phyloP scores from a whole-genome alignment of 345 rosid genomes.

The Turnera subulata region DNA sequence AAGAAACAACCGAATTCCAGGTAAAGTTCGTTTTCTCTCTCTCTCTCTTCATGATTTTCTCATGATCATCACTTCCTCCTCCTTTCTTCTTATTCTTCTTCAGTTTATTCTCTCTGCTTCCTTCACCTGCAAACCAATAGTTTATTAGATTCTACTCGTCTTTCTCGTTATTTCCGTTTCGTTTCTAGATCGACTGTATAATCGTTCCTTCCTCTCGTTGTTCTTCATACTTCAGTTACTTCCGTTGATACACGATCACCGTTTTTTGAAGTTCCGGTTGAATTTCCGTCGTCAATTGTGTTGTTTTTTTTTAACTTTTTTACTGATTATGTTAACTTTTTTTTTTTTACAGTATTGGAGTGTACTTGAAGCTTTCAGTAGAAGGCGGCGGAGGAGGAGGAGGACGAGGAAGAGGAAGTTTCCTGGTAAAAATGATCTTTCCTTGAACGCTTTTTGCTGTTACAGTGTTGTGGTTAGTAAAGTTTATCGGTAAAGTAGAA shows the following conservation, averaged over 20 bases:
- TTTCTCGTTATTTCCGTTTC: background rate
- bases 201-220: too few relatives aligned
- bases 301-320: background rate
- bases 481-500: background rate
- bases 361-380: constrained; percentile 16
- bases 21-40: too few relatives aligned
- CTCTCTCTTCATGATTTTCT: constrained; percentile 1
- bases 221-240: too few relatives aligned
- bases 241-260: background rate
- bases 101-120: too few relatives aligned
- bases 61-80: constrained; percentile 13
- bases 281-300: too few relatives aligned
- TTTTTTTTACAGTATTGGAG: background rate
- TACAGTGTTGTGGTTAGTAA: background rate
- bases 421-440: constrained; percentile 12
- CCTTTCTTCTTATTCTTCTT: background rate
- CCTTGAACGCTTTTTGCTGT: constrained; percentile 3
- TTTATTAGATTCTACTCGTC: background rate
- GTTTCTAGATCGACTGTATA: background rate
- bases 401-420: constrained; percentile 15
- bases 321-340: background rate
- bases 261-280: background rate
- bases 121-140: too few relatives aligned
- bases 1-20: too few relatives aligned
- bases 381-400: constrained; percentile 9